A percentile compares a stretch with the other conserved stretches of the same genome.
Conservation (phyloP, 192 early-diverging fungal genomes). For the Diversispora epigaea region DNA sequence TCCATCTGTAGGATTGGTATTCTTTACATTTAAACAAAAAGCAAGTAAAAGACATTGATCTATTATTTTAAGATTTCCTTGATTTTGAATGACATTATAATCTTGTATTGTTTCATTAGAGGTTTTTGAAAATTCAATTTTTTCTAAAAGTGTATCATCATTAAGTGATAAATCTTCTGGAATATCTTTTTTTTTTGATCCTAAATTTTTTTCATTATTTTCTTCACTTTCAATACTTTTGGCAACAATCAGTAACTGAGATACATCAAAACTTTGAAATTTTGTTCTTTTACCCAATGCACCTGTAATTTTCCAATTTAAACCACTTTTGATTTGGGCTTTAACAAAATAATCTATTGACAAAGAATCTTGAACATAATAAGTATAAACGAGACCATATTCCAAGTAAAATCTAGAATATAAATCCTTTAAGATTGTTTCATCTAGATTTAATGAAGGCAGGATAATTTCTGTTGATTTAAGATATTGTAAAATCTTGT, state of each 20-base stretch:
- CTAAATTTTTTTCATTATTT: slow-evolving; percentile 28
- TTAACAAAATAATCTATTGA: slow-evolving; percentile 60
- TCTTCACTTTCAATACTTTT: slow-evolving; percentile 60
- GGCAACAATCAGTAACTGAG: slow-evolving; percentile 91
- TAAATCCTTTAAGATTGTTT: slow-evolving; percentile 40
- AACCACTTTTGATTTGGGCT: slow-evolving; percentile 76
- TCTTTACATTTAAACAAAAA: slow-evolving; percentile 90
- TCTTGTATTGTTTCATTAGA: slow-evolving; percentile 46
- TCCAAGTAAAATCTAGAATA: slow-evolving; percentile 75
- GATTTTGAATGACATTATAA: slow-evolving; percentile 39
- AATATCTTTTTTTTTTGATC: background rate
- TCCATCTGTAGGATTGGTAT: slow-evolving; percentile 90
- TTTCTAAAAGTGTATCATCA: slow-evolving; percentile 91
- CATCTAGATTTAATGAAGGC: slow-evolving; percentile 34
- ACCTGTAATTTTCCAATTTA: slow-evolving; percentile 87
- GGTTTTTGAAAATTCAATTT: slow-evolving; percentile 60
- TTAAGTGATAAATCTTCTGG: slow-evolving; percentile 85
- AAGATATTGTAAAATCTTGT: slow-evolving; percentile 41
- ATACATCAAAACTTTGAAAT: slow-evolving; percentile 86
- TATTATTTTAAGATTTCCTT: slow-evolving; percentile 71
- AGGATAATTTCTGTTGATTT: slow-evolving; percentile 32
- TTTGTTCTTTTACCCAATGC: slow-evolving; percentile 88
- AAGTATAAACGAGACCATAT: slow-evolving; percentile 74
- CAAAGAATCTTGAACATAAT: slow-evolving; percentile 71
- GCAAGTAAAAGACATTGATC: slow-evolving; percentile 92